Conservation (phyloP, 73 alveolate genomes). For the Paramecium bursaria region DNA sequence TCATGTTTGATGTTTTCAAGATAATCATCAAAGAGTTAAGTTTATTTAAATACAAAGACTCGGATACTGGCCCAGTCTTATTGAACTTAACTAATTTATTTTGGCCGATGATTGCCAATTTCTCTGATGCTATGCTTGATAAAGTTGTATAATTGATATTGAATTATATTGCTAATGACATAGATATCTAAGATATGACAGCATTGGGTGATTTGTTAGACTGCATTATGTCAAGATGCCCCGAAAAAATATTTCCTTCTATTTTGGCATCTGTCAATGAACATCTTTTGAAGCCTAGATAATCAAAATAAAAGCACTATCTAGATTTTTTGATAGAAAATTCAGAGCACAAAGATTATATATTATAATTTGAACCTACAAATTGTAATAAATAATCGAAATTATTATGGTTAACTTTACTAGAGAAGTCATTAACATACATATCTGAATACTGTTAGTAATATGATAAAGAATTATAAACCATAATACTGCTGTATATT, state of each 20-base stretch:
- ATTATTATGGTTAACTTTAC: conserved; percentile 34
- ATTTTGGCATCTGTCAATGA: conserved; percentile 12
- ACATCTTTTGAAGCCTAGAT: conserved; percentile 1
- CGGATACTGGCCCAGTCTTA: conserved; percentile 32
- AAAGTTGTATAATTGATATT: neutral
- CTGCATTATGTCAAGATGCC: conserved; percentile 34
- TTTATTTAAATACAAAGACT: conserved; percentile 23
- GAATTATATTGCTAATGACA: conserved; percentile 16
- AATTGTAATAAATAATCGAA: conserved; percentile 23
- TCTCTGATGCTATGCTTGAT: neutral
- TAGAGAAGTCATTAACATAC: conserved; percentile 39
- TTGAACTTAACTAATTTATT: conserved; percentile 18
- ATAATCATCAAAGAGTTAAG: conserved; percentile 11
- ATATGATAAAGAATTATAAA: conserved; percentile 25
- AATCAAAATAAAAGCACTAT: conserved; percentile 23
- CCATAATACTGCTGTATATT: conserved; percentile 4
- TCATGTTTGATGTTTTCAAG: conserved; percentile 29
- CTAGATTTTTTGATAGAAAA: conserved; percentile 1
- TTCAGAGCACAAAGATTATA: conserved; percentile 2
- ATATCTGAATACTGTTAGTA: neutral
- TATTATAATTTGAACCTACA: conserved; percentile 5
- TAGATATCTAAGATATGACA: neutral
- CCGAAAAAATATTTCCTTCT: neutral
- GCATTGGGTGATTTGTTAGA: conserved; percentile 56
- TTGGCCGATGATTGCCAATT: conserved; percentile 42